Base-by-base conservation (phyloP, 306 rosid genomes). In the Begonia loranthoides region DNA sequence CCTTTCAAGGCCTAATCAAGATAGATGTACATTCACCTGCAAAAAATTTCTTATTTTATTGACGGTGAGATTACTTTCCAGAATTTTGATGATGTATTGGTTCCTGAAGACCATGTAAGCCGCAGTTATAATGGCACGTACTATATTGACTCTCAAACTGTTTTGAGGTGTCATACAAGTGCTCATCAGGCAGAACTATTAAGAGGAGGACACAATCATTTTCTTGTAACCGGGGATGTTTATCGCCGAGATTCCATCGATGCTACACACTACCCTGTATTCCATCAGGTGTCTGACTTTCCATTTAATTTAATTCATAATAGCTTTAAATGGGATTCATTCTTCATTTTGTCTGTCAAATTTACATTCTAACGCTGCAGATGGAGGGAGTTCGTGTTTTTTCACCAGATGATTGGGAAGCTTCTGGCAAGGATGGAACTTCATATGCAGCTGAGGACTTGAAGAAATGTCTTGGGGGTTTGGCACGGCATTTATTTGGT, bases 61-160 rank as follows among this genome's bases (percentile, higher is more conserved):
- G 36, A 28, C 36, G 36, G 36, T 28, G 36, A 28, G 36, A 28
- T 28, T 28, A 28, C 36, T 28, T 28, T 28, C 36, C 87, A 92
- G 96, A 92, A 92, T 79, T 92, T 92, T 72, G 99, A 92, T 69
- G 96, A 92, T 74, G 96, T 92, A 55, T 74, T 92, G 72, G 99
- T 92, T 78, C 99, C 96, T 58, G 77, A 70, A 52, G 99, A 92
- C 64, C 96, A 86, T 57, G 88, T 86, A 44, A 86, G 96, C 56
- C 79, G 99, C 67, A 92, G 96, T 71, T 86, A 80, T 59, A 92
- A 92, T 55, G 99, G 86, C 64, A 92, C 96, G 7, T 86, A 92
- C 64, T 86, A 92, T 47, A 15, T 80, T 50, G 93, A 86, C 73
- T 67, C 87, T 44, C 77, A 73, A 72, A 75, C 94, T 28, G 93